phyloP scores from a whole-genome alignment of 2,329 filamentous ascomycete genomes.

The Penicillium oxalicum region DNA sequence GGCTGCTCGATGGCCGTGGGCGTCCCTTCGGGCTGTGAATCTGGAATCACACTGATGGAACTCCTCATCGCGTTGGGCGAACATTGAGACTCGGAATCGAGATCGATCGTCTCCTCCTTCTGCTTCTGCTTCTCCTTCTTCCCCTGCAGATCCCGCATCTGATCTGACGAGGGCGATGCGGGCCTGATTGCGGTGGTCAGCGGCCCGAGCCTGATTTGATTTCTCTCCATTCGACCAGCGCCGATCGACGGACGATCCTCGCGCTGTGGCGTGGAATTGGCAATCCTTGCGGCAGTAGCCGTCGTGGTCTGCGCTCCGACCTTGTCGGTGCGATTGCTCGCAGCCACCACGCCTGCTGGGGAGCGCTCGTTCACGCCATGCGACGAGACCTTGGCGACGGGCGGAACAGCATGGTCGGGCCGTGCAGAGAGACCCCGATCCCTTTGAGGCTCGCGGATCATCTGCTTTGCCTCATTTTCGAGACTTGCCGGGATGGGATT shows the following conservation, averaged over 20 bases:
- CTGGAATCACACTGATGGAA: conserved; percentile 36
- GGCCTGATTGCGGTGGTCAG: background rate
- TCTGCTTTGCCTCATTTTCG: too few species aligned
- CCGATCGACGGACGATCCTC: background rate
- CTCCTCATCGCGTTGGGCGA: conserved; percentile 26
- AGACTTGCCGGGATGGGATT: too few species aligned
- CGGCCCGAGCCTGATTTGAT: background rate
- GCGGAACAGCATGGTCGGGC: too few species aligned
- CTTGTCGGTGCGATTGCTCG: background rate
- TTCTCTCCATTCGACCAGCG: background rate
- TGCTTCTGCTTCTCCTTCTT: background rate
- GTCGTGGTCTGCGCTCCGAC: background rate
- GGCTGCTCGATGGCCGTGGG: background rate
- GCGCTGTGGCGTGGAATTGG: background rate
- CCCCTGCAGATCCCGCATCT: background rate
- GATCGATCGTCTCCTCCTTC: background rate
- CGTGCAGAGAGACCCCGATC: too few species aligned
- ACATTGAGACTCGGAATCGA: background rate
- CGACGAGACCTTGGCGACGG: too few species aligned
- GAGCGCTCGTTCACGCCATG: too few species aligned
- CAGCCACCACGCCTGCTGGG: background rate
- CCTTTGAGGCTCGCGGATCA: too few species aligned
- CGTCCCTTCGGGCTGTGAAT: conserved; percentile 30
- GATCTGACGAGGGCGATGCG: background rate
- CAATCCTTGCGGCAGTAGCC: background rate